Evolutionary conservation across 139 green algal species (phyloP), one percentile per base, ranked within the genome.

Genomic region (Chlamydomonas sp.): DNA sequence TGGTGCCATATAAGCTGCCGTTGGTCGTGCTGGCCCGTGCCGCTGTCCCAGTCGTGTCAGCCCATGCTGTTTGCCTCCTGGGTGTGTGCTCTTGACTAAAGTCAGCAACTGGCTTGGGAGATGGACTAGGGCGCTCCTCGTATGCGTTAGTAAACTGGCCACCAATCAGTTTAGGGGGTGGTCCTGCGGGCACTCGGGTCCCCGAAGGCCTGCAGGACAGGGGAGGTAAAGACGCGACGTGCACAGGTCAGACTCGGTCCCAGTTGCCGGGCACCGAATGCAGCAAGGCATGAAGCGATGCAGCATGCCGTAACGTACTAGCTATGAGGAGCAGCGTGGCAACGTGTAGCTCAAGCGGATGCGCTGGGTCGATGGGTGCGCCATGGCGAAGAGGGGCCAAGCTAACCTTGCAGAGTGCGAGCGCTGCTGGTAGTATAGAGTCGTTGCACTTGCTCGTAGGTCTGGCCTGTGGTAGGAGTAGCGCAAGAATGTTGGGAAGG

Each of bases 361-460:
- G 31, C 31, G 31, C 31, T 49, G 31, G 31, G 31, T 49, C 31
- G 31, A 49, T 49, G 31, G 31, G 31, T 49, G 31, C 31, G 31
- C 31, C 31, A 49, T 49, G 31, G 31, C 31, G 31, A 49, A 49
- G 31, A 49, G 31, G 31, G 31, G 31, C 31, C 31, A 49, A 49
- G 31, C 73, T 16, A 49, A 80, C 83, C 83, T 87, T 74, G 83
- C 83, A 6, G 62, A 76, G n/a, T 80, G 83, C 10, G 73, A 75
- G 18, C 83, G 15, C n/a, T 87, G 83, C 4, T 75, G n/a, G 31
- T 87, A 87, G 3, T 87, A 87, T 1, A 87, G 76, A 0, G 83
- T 87, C 5, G 75, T n/a, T 1, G 83, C 75, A 12, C 82, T 86
- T 3, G 79, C 79, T 57, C 78, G 72, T 3, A 86, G 72, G 60